Base-by-base conservation (phyloP, 2,329 filamentous ascomycete species). In the Chrysoporthe cubensis region DNA sequence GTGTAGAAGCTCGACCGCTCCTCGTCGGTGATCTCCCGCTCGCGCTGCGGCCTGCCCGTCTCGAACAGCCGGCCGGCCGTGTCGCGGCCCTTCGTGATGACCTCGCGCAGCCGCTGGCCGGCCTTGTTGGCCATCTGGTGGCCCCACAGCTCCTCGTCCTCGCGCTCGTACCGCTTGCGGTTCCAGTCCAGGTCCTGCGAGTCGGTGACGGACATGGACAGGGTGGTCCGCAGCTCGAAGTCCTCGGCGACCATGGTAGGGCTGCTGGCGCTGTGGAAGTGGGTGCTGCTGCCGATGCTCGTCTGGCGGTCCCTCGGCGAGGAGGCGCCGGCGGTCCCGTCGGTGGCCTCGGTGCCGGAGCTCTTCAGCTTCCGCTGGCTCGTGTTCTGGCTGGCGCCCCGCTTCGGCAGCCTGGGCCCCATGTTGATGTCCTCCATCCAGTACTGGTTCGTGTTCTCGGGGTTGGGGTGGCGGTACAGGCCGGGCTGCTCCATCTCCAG, bases 101-200 rank as follows among this genome's bases (percentile, higher is more conserved):
- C 85, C 71, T 86, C 84, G 79, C 84, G 85, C 66, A 88, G 72
- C 74, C 85, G 84, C 73, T 89, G 85, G 59, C 86, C 83, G 67
- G 84, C 82, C 72, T 82, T 75, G 42, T 68, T 70, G 62, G 67
- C 59, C 82, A 77, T 65, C 73, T 90, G 88, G 71, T 87, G 78
- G 21, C 93, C 93, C 92, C 93, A 96, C 6, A 97, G 83, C 71
- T 92, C 89, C 79, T 97, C 94, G 72, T 97, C 94, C 76, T 96
- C 92, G 65, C 94, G 85, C 77, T 97, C 92, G 77, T 96, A 94
- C 70, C 91, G 87, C 77, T 88, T 89, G 73, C 85, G 85, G 75
- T 96, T 95, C 91, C 91, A 94, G 60, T 89, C 68, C 34, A 68
- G 66, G 43, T 70, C 90, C 64, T 78, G 78, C 42, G 81, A 74